phyloP scores from a whole-genome alignment of 2,329 filamentous ascomycete genomes.

The Microthyrium microscopicum region DNA sequence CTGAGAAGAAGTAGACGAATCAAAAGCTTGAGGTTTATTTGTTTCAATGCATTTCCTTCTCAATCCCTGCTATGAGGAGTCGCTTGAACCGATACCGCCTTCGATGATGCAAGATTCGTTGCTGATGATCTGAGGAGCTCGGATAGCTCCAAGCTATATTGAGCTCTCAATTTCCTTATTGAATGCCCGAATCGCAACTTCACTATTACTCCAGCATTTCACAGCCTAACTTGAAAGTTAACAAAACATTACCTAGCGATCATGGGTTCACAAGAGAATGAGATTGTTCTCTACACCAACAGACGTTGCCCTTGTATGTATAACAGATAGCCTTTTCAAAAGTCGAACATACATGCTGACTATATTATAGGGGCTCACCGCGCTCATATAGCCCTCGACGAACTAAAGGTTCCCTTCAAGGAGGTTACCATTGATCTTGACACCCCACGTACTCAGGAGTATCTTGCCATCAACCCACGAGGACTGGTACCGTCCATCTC shows the following conservation, averaged over 20 bases:
- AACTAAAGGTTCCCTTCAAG: conserved; percentile 2
- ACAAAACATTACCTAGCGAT: background rate
- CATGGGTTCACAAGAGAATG: conserved; percentile 1
- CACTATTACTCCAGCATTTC: background rate
- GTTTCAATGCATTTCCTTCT: too few relatives aligned
- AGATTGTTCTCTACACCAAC: conserved; percentile 5
- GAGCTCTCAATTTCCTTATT: background rate
- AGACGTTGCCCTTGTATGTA: conserved; percentile 2
- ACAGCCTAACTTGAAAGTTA: background rate
- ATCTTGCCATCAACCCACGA: background rate
- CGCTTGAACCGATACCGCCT: conserved; percentile 1
- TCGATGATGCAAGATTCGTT: conserved; percentile 4
- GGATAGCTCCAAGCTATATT: background rate
- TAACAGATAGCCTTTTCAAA: background rate
- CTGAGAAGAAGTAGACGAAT: too few relatives aligned
- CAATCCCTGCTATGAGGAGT: too few relatives aligned
- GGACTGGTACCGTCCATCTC: conserved; percentile 1
- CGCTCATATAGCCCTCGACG: conserved; percentile 2
- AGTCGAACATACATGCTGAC: background rate
- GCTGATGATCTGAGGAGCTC: background rate
- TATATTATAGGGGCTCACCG: conserved; percentile 1
- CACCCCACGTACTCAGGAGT: conserved; percentile 1
- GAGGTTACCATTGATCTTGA: background rate
- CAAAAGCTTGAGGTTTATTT: too few relatives aligned
- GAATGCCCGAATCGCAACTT: background rate